Evolutionary conservation across 73 alveolate genomes (phyloP), one percentile per base, ranked within the genome.

Genomic region (Chromera velia): DNA sequence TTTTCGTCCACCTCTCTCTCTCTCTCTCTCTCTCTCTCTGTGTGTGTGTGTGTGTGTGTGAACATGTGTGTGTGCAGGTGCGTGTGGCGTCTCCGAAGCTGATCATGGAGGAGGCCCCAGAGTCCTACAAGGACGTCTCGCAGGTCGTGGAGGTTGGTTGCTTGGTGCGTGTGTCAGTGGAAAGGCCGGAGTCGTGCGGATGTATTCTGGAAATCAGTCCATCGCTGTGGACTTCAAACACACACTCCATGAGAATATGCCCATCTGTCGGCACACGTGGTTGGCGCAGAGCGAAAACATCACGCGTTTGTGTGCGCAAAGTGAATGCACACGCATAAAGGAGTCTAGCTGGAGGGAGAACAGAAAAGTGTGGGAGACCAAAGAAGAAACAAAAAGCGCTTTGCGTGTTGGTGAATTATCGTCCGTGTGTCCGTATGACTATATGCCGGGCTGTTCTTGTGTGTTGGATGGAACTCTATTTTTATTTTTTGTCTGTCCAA

Each of bases 81-180:
- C 85, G 85, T 13, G 85, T 78, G 33, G 85, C 85, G 45, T 78
- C 85, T 1, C 85, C 85, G 26, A 78, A 78, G 79, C 76, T 78
- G 40, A 69, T 78, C 27, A 78, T 78, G 85, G 85, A 78, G 64
- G 85, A 78, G 34, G 85, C 85, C 13, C 85, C 85, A 13, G 85
- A 78, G 46, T 65, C 78, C 70, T 78, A 78, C 85, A 78, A 78
- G 48, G 85, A 78, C 48, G 85, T 78, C 73, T 68, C 79, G 1
- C 85, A 78, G 63, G 85, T 78, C 27, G 30, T 22, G 70, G 9
- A 55, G 70, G 32, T n/a, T 29, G 7, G 32, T 4, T n/a, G 30
- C 65, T 13, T 46, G n/a, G 19, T 13, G 65, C 65, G 19, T 19
- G n/a, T 46, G n/a, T 19, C 9, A 46, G 9, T 46, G 9, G 65